Conservation (phyloP, 2,329 filamentous ascomycete genomes). For the Botryotinia narcissicola region DNA sequence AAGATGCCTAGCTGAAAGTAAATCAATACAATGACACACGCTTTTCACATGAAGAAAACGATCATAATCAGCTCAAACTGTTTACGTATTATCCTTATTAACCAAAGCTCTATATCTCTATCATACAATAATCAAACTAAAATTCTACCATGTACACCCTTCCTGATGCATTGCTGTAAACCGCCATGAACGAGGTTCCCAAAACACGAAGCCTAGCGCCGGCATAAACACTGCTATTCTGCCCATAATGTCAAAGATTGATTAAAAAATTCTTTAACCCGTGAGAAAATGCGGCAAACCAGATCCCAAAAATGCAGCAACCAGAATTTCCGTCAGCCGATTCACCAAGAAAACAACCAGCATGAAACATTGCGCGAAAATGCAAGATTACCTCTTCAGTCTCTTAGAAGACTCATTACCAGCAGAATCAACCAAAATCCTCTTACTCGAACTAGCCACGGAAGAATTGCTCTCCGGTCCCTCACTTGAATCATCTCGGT, state of each 20-base stretch:
- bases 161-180: not conserved
- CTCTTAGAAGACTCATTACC: not conserved
- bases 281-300: not conserved
- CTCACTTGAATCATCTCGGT: conserved; percentile 6
- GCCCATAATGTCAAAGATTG: not conserved
- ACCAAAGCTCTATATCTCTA: not conserved
- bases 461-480: not conserved
- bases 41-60: not conserved
- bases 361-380: not conserved
- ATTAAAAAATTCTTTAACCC: not conserved
- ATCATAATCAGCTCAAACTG: not conserved
- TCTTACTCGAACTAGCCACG: not conserved
- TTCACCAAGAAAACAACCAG: not conserved
- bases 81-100: not conserved
- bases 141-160: not conserved
- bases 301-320: not conserved
- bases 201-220: not conserved
- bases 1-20: not conserved
- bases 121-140: not conserved
- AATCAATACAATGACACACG: not conserved
- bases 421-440: not conserved
- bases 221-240: not conserved
- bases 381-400: not conserved
- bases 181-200: not conserved
- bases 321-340: not conserved